A percentile compares a stretch with the other conserved stretches of the same genome.
These are phyloP conservation scores for Coprinopsis strossmayeri DNA, from an alignment of 768 basidiomycete genomes.

Conservation along the genomic window DNA sequence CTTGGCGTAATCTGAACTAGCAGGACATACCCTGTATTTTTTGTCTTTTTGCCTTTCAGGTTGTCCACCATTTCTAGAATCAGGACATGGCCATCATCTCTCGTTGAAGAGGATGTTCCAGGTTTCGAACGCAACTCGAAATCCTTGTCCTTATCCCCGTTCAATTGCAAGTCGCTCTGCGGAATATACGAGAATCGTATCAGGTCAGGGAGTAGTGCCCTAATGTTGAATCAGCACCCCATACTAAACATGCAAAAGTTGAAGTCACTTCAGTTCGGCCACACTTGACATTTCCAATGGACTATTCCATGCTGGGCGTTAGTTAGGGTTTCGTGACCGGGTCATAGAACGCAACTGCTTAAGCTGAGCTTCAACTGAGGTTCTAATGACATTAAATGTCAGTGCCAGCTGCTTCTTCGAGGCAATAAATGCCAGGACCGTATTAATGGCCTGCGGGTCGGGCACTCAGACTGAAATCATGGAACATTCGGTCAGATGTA, in stretches of 20 bases:
- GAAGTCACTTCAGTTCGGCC: conserved; percentile 73
- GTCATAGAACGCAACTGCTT: conserved; percentile 62
- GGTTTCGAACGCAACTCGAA: conserved; percentile 43
- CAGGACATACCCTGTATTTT: conserved; percentile 21
- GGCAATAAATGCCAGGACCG: conserved; percentile 82
- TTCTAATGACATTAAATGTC: conserved; percentile 68
- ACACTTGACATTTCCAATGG: conserved; percentile 73
- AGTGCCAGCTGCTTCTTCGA: conserved; percentile 74
- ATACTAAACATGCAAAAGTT: not conserved
- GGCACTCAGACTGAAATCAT: not conserved
- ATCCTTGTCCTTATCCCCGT: conserved; percentile 22
- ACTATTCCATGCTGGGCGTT: no score
- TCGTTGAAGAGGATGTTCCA: conserved; percentile 20
- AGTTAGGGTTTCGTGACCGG: no score
- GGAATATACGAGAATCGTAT: conserved; percentile 82
- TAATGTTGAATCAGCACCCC: no score
- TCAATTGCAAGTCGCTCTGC: conserved; percentile 50
- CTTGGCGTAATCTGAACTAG: no score
- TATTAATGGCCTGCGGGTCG: conserved; percentile 66
- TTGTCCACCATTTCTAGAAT: conserved; percentile 38
- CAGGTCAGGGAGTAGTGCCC: conserved; percentile 76
- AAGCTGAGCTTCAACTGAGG: conserved; percentile 75
- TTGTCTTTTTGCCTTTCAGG: conserved; percentile 26
- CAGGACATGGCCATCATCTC: conserved; percentile 32
- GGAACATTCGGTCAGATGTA: conserved; percentile 14